These are phyloP conservation scores for Alternaria novae-zelandiae DNA, from an alignment of 2,329 filamentous ascomycete species.

Conservation along the genomic window DNA sequence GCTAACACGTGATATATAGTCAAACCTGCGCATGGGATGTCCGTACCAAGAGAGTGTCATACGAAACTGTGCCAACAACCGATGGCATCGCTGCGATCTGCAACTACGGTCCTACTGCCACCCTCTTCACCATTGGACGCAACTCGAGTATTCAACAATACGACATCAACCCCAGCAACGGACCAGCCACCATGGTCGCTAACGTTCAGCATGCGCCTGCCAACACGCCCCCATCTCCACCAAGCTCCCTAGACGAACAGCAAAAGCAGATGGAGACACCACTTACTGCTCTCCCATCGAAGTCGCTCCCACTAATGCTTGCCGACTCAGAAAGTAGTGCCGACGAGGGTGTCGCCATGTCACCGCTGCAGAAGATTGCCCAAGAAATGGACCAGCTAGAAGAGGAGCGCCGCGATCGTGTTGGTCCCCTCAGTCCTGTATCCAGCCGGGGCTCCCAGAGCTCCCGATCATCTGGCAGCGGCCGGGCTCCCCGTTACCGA, in stretches of 20 bases:
- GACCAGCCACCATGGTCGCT: conserved; percentile 75
- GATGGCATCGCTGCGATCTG: conserved; percentile 82
- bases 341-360: conserved; percentile 66
- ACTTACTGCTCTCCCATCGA: conserved; percentile 37
- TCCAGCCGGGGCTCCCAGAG: conserved; percentile 69
- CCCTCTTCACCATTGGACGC: conserved; percentile 85
- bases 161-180: conserved; percentile 74
- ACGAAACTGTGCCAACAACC: conserved; percentile 83
- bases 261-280: conserved; percentile 52
- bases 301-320: conserved; percentile 41
- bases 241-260: conserved; percentile 78
- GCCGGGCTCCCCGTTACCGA: conserved; percentile 52
- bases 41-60: conserved; percentile 94
- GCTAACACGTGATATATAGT: conserved; percentile 50
- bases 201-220: conserved; percentile 87
- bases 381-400: conserved; percentile 71
- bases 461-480: conserved; percentile 61
- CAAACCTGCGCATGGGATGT: conserved; percentile 97
- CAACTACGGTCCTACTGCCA: conserved; percentile 88
- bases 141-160: conserved; percentile 95
- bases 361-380: conserved; percentile 77
- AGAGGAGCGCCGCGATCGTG: conserved; percentile 64
- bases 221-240: conserved; percentile 78
- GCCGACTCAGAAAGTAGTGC: conserved; percentile 70
- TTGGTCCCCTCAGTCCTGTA: conserved; percentile 70